Evolutionary conservation across 176 grass and related monocot genomes (phyloP).

Genomic region (Aegilops sharonensis): DNA sequence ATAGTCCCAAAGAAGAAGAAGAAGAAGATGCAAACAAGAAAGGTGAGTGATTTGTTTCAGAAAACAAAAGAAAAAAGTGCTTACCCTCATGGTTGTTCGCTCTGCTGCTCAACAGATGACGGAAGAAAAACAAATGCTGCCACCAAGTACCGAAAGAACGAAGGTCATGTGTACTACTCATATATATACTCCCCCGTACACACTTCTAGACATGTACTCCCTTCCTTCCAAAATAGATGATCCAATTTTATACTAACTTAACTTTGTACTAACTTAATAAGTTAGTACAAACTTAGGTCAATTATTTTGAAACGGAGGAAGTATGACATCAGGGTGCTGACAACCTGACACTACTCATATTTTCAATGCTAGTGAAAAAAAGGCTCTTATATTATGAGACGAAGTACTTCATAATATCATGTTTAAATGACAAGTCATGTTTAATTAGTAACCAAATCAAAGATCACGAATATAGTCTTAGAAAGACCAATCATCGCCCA

Average conservation of each 20-base stretch:
- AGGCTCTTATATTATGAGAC: no score
- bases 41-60: no score
- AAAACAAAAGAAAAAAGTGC: neutral
- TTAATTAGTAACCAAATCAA: neutral
- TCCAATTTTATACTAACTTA: no score
- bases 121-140: neutral
- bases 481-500: neutral
- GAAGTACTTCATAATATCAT: neutral
- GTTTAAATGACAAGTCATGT: neutral
- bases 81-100: slow-evolving; percentile 38
- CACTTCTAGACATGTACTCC: neutral
- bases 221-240: no score
- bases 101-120: neutral
- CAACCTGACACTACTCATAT: neutral
- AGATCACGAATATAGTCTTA: neutral
- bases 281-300: no score
- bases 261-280: no score
- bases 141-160: neutral
- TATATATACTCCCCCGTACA: neutral
- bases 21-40: neutral
- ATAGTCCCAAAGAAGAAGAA: neutral
- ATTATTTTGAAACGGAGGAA: no score
- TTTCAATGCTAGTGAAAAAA: neutral
- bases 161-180: neutral
- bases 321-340: neutral